These are phyloP conservation scores for Amorphotheca resinae DNA, from an alignment of 495 filamentous ascomycete species.

Conservation along the genomic window DNA sequence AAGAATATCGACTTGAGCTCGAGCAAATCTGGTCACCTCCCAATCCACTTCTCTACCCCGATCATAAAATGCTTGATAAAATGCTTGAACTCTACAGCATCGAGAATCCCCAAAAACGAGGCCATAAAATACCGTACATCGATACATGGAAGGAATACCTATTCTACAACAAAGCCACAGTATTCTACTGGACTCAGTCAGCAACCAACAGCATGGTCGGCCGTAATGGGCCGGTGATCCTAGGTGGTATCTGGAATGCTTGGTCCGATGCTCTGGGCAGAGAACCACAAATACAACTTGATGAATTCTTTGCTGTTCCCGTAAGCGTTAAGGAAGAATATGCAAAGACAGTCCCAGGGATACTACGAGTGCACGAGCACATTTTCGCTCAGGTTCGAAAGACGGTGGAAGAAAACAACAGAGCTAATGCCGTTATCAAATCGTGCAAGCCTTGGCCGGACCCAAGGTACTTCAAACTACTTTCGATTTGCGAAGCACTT, in stretches of 20 bases:
- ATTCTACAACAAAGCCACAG: constrained; percentile 19
- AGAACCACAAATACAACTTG: constrained; percentile 16
- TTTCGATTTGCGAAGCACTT: constrained; percentile 15
- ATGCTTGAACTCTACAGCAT: constrained; percentile 15
- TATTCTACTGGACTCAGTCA: constrained; percentile 16
- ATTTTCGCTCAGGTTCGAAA: constrained; percentile 11
- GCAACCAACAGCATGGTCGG: constrained; percentile 8
- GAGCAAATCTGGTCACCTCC: constrained; percentile 13
- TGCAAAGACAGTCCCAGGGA: constrained; percentile 11
- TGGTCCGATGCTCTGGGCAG: constrained; percentile 13
- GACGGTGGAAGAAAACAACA: constrained; percentile 10
- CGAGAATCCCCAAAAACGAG: constrained; percentile 17
- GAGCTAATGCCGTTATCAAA: neutral
- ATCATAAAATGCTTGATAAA: no score
- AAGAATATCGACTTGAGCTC: constrained; percentile 18
- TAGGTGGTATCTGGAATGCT: constrained; percentile 20
- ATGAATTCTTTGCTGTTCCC: constrained; percentile 18
- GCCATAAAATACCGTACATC: constrained; percentile 12
- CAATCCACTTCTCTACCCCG: constrained; percentile 10
- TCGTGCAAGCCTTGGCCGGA: constrained; percentile 6
- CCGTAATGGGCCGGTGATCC: constrained; percentile 8
- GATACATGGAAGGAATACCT: constrained; percentile 9
- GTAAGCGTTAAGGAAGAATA: constrained; percentile 11
- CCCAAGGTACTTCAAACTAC: constrained; percentile 17
- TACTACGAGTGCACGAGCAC: constrained; percentile 12